Conservation (phyloP, 2,329 filamentous ascomycete species). For the Tolypocladium cylindrosporum region DNA sequence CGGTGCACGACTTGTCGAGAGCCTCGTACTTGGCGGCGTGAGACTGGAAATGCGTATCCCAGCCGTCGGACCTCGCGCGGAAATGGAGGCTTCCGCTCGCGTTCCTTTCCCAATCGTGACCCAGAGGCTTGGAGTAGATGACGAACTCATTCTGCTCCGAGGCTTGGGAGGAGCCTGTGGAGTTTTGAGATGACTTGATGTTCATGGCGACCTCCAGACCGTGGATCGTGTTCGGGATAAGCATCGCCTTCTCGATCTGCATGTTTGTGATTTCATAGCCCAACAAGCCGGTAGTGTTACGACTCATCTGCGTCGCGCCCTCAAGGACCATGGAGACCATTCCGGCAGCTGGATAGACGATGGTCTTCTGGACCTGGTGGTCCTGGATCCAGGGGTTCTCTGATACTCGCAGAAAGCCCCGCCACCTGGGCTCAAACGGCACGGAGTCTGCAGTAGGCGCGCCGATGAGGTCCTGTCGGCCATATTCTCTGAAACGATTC, state of each 20-base stretch:
- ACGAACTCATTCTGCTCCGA: constrained; percentile 21
- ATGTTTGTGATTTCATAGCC: constrained; percentile 36
- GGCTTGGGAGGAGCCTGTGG: background rate
- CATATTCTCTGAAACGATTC: constrained; percentile 32
- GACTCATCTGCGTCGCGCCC: constrained; percentile 29
- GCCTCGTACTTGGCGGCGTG: constrained; percentile 12
- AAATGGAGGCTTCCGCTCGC: constrained; percentile 24
- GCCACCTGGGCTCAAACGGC: constrained; percentile 37
- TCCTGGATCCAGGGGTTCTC: constrained; percentile 44
- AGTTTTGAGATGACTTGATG: constrained; percentile 19
- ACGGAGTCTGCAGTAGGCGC: constrained; percentile 31
- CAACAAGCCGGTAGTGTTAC: constrained; percentile 10
- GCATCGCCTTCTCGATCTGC: constrained; percentile 38
- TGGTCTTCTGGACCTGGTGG: constrained; percentile 39
- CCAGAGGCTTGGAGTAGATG: constrained; percentile 35
- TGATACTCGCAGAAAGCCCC: constrained; percentile 34
- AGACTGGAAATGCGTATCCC: constrained; percentile 8
- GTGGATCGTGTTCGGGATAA: constrained; percentile 33
- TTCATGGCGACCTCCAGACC: constrained; percentile 42
- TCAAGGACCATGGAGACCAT: constrained; percentile 40
- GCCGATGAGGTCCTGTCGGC: constrained; percentile 42
- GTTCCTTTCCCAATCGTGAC: constrained; percentile 31
- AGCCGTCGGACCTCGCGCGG: constrained; percentile 12
- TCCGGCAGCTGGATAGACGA: constrained; percentile 40
- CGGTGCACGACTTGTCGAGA: constrained; percentile 18